phyloP scores from a whole-genome alignment of 2,329 filamentous ascomycete genomes.

The Pochonia chlamydosporia region DNA sequence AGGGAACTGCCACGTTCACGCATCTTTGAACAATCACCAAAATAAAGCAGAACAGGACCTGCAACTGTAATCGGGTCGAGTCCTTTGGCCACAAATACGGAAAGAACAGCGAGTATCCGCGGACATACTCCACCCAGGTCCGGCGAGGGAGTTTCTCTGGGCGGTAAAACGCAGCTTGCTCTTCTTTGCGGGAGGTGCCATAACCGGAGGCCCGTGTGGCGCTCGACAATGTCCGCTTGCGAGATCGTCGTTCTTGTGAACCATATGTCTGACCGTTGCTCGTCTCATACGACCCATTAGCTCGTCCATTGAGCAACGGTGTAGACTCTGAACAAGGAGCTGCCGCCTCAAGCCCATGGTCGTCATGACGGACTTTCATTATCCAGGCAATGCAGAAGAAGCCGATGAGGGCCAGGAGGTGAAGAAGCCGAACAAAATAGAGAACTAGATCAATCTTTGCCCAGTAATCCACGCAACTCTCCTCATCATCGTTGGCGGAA shows the following conservation, averaged over 20 bases:
- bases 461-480: conserved; percentile 32
- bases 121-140: conserved; percentile 94
- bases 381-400: conserved; percentile 36
- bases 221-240: conserved; percentile 30
- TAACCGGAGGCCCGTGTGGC: conserved; percentile 29
- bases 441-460: conserved; percentile 56
- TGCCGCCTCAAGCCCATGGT: conserved; percentile 31
- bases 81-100: conserved; percentile 95
- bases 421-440: conserved; percentile 60
- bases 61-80: conserved; percentile 63
- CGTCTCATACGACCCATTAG: conserved; percentile 28
- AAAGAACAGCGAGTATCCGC: conserved; percentile 89
- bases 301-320: conserved; percentile 50
- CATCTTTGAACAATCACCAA: conserved; percentile 75
- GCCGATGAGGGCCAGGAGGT: conserved; percentile 57
- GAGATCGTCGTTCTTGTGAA: conserved; percentile 20
- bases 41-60: conserved; percentile 76
- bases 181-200: conserved; percentile 40
- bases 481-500: conserved; percentile 17
- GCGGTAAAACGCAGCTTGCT: conserved; percentile 77
- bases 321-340: conserved; percentile 50
- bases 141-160: conserved; percentile 80
- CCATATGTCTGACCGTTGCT: conserved; percentile 18
- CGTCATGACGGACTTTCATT: conserved; percentile 33
- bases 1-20: conserved; percentile 81